A percentile compares a stretch with the other conserved stretches of the same genome.
phyloP scores from a whole-genome alignment of 352 stramenopile species.

The Pythium catenulatum region DNA sequence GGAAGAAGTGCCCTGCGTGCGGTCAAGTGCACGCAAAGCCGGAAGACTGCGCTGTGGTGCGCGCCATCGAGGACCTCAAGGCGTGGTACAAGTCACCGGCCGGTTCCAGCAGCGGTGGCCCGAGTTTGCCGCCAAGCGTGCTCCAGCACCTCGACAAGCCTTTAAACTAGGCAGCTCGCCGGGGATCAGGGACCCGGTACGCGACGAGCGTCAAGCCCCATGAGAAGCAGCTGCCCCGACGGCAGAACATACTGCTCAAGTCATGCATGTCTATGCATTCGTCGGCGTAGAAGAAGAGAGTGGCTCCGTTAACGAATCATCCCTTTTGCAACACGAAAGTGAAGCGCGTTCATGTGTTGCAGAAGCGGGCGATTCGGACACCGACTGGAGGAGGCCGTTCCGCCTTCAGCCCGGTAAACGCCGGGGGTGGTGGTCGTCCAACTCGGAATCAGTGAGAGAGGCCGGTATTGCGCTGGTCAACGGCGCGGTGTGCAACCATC shows the following conservation, averaged over 20 bases:
- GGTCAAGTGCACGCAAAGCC: not conserved
- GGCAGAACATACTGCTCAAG: not conserved
- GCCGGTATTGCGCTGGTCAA: not conserved
- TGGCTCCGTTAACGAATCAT: not conserved
- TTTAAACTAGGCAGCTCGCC: slow-evolving; percentile 55
- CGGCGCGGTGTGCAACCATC: slow-evolving; percentile 16
- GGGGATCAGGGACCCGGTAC: slow-evolving; percentile 48
- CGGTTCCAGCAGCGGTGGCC: not conserved
- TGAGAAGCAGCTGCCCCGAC: too few relatives aligned
- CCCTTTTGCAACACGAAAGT: not conserved
- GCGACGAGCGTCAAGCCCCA: too few relatives aligned
- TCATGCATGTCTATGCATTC: slow-evolving; percentile 25
- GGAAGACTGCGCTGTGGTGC: not conserved
- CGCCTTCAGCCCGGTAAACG: slow-evolving; percentile 8
- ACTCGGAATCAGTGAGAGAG: not conserved
- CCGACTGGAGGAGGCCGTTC: not conserved
- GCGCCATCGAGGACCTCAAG: slow-evolving; percentile 14
- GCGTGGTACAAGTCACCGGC: not conserved
- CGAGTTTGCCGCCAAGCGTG: not conserved
- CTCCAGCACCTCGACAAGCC: slow-evolving; percentile 10
- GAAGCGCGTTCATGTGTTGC: slow-evolving; percentile 30
- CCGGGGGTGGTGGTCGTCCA: slow-evolving; percentile 13
- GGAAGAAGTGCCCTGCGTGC: slow-evolving; percentile 36
- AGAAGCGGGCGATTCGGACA: not conserved
- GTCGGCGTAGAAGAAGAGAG: not conserved